Conservation (phyloP, 2,329 filamentous ascomycete genomes). For the Paracorniculantispora psalliotae region DNA sequence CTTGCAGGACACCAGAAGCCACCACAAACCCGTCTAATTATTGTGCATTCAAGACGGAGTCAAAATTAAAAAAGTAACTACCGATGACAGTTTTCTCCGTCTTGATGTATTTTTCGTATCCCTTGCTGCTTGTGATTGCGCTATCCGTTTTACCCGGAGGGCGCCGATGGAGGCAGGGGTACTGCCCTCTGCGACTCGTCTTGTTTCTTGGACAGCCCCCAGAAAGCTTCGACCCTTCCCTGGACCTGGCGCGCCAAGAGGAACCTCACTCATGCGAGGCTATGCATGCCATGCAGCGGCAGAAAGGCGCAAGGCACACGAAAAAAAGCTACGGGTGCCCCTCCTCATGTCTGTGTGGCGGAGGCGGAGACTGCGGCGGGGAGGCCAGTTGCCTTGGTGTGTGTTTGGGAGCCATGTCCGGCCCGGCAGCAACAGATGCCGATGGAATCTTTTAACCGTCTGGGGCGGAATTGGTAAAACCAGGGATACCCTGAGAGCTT, state of each 20-base stretch:
- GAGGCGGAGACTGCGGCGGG: not conserved
- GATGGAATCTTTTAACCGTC: not conserved
- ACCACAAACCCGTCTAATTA: constrained; percentile 1
- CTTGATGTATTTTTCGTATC: not conserved
- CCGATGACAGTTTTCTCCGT: not conserved
- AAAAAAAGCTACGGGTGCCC: not conserved
- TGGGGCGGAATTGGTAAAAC: not conserved
- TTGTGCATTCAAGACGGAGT: not conserved
- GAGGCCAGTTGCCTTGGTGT: not conserved
- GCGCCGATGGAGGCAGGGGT: not conserved
- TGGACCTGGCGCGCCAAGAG: not conserved
- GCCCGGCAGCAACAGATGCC: constrained; percentile 4
- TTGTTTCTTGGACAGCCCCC: not conserved
- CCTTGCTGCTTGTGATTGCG: not conserved
- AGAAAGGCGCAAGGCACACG: not conserved
- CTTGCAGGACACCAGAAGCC: not conserved
- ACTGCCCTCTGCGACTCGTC: constrained; percentile 6
- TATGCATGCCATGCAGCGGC: not conserved
- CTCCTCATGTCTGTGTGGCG: not conserved
- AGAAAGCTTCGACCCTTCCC: not conserved
- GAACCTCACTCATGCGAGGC: not conserved
- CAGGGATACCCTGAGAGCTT: constrained; percentile 2
- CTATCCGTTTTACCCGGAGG: not conserved
- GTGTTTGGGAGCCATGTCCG: constrained; percentile 2
- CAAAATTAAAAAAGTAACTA: not conserved